These are phyloP conservation scores for Asterella californica DNA, from an alignment of 225 moss, liverwort and hornwort species.

Conservation along the genomic window DNA sequence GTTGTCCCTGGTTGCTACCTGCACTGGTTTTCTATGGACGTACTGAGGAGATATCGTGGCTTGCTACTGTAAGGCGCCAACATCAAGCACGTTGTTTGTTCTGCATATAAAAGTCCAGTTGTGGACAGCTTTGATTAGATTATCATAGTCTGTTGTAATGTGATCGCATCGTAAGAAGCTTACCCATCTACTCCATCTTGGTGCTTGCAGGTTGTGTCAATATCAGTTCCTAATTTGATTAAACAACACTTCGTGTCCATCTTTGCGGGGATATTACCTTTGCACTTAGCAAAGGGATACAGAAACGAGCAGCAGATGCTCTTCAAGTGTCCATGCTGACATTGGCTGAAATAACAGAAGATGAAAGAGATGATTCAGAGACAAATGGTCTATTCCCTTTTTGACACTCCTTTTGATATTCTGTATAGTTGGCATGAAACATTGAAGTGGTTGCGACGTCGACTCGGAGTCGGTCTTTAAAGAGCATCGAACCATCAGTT, in stretches of 20 bases:
- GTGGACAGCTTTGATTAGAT: neutral
- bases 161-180: neutral
- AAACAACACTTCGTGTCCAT: conserved; percentile 73
- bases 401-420: neutral
- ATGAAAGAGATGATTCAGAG: conserved; percentile 84
- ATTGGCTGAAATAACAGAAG: conserved; percentile 72
- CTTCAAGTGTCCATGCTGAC: conserved; percentile 67
- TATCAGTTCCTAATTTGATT: conserved; percentile 56
- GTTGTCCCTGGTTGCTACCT: conserved; percentile 83
- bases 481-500: neutral
- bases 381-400: conserved; percentile 54
- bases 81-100: neutral
- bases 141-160: neutral
- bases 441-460: neutral
- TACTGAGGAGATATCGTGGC: conserved; percentile 70
- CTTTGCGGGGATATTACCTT: conserved; percentile 72
- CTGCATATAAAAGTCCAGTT: neutral
- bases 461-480: neutral
- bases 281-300: conserved; percentile 55
- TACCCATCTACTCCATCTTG: neutral
- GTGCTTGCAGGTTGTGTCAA: conserved; percentile 40
- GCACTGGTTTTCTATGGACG: conserved; percentile 56
- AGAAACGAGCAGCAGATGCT: conserved; percentile 60
- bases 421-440: neutral
- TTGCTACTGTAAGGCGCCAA: conserved; percentile 50